These are phyloP conservation scores for Metschnikowia dekortorum DNA, from an alignment of 805 yeast genomes.

Conservation along the genomic window DNA sequence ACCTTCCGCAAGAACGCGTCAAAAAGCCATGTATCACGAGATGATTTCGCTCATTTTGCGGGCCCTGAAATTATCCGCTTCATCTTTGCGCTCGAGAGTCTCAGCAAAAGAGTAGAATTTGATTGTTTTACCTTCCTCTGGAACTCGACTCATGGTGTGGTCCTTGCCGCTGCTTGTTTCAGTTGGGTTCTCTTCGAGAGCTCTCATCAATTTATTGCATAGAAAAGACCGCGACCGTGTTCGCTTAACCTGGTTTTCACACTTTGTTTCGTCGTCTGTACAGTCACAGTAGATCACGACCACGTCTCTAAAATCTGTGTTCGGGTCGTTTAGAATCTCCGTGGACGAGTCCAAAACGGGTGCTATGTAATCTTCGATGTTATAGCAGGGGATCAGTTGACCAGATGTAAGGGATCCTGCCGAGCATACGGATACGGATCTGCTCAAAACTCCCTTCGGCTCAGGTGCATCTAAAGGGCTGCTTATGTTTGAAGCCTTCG, in stretches of 20 bases:
- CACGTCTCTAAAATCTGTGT: conserved; percentile 21
- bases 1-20: background rate
- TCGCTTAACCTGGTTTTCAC: conserved; percentile 2
- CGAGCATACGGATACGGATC: conserved; percentile 7
- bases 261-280: background rate
- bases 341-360: conserved; percentile 31
- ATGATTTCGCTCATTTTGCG: conserved; percentile 5
- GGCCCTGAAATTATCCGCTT: conserved; percentile 8
- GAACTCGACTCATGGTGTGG: background rate
- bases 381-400: conserved; percentile 17
- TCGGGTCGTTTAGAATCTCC: conserved; percentile 27
- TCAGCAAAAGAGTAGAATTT: conserved; percentile 32
- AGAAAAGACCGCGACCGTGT: conserved; percentile 6
- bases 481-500: background rate
- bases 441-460: background rate
- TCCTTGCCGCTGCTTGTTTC: conserved; percentile 1
- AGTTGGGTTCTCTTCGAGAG: conserved; percentile 1
- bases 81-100: conserved; percentile 21
- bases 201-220: conserved; percentile 5
- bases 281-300: conserved; percentile 17
- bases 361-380: conserved; percentile 25
- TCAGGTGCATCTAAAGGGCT: background rate
- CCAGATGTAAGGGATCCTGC: conserved; percentile 1
- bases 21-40: background rate
- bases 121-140: conserved; percentile 17